phyloP scores from a whole-genome alignment of 768 basidiomycete genomes.

The Lepiota brunneoincarnata region DNA sequence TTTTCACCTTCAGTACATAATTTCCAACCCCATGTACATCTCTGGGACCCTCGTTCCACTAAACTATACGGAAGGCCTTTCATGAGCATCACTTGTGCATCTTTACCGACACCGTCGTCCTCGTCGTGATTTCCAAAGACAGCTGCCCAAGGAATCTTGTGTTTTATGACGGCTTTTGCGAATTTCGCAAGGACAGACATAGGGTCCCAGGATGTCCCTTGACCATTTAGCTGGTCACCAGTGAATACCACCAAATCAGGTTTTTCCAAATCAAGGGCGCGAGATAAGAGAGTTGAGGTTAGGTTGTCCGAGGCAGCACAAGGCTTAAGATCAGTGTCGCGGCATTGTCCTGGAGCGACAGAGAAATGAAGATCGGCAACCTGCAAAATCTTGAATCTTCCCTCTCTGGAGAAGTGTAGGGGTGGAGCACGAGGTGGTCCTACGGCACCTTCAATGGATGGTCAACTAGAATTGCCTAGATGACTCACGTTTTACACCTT shows the following conservation, averaged over 20 bases:
- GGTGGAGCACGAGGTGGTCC: slow-evolving; percentile 71
- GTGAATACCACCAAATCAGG: slow-evolving; percentile 91
- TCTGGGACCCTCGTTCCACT: slow-evolving; percentile 74
- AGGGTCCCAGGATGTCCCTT: slow-evolving; percentile 86
- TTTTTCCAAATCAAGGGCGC: slow-evolving; percentile 72
- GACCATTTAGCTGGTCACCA: slow-evolving; percentile 94
- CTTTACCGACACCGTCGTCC: slow-evolving; percentile 61
- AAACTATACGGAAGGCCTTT: slow-evolving; percentile 84
- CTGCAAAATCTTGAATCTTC: slow-evolving; percentile 87
- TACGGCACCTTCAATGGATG: slow-evolving; percentile 21
- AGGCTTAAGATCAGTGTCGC: slow-evolving; percentile 63
- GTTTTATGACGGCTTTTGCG: slow-evolving; percentile 68
- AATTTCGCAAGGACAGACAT: slow-evolving; percentile 89
- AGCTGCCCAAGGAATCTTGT: slow-evolving; percentile 84
- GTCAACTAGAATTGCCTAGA: background rate
- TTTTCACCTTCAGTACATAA: slow-evolving; percentile 82
- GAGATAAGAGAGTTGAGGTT: slow-evolving; percentile 70
- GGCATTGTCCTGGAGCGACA: slow-evolving; percentile 73
- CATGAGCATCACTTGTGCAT: slow-evolving; percentile 68
- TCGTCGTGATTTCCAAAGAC: slow-evolving; percentile 96
- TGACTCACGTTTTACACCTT: slow-evolving; percentile 69
- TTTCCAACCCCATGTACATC: slow-evolving; percentile 90
- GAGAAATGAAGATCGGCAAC: slow-evolving; percentile 94
- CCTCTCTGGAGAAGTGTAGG: slow-evolving; percentile 78
- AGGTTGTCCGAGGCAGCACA: slow-evolving; percentile 71